These are phyloP conservation scores for Fonsecaea monophora DNA, from an alignment of 2,329 filamentous ascomycete genomes.

Conservation along the genomic window DNA sequence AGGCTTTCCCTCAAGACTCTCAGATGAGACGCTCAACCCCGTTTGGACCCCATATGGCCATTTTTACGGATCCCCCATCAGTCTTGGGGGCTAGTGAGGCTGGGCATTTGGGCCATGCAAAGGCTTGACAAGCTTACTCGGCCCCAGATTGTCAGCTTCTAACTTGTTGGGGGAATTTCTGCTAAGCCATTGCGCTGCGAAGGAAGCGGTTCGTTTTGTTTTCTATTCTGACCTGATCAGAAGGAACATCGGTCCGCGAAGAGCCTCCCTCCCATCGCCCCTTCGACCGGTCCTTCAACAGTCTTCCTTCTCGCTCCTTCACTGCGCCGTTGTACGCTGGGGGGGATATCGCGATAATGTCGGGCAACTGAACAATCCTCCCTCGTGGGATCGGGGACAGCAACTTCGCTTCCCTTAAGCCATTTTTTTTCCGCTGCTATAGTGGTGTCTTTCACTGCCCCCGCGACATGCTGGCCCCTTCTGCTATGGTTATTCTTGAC, in stretches of 20 bases:
- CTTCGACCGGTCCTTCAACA: neutral
- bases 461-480: slow-evolving; percentile 16
- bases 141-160: slow-evolving; percentile 21
- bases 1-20: neutral
- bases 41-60: neutral
- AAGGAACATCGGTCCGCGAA: slow-evolving; percentile 4
- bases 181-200: neutral
- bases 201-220: slow-evolving; percentile 4
- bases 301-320: neutral
- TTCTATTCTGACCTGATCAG: slow-evolving; percentile 1
- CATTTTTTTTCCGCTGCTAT: slow-evolving; percentile 2
- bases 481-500: slow-evolving; percentile 21
- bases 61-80: neutral
- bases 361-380: neutral
- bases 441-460: slow-evolving; percentile 10
- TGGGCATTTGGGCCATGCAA: neutral
- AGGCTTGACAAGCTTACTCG: slow-evolving; percentile 14
- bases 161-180: slow-evolving; percentile 6
- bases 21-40: neutral
- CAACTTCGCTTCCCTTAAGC: slow-evolving; percentile 9
- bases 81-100: neutral
- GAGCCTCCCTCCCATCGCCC: neutral
- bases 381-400: neutral
- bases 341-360: neutral
- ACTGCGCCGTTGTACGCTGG: neutral